phyloP scores from a whole-genome alignment of 2,329 filamentous ascomycete genomes.

The Alternaria panax region DNA sequence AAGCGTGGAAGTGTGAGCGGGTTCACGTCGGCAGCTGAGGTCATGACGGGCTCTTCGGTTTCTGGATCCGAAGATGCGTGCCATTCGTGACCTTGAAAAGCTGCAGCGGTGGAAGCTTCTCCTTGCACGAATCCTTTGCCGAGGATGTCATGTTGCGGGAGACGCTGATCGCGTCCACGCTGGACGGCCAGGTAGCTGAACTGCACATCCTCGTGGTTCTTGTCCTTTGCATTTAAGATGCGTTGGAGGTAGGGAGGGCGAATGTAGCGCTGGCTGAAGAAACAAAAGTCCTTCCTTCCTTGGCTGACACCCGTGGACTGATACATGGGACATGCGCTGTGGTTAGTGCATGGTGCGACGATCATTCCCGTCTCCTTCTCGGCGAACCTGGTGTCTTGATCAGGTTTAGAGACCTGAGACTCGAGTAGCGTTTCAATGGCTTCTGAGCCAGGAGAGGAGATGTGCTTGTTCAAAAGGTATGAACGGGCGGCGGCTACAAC shows the following conservation, averaged over 20 bases:
- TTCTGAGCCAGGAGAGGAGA: slow-evolving; percentile 67
- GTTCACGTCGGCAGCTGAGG: slow-evolving; percentile 43
- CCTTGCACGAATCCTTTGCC: slow-evolving; percentile 57
- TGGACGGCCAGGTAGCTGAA: slow-evolving; percentile 91
- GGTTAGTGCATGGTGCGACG: slow-evolving; percentile 79
- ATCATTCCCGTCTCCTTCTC: slow-evolving; percentile 69
- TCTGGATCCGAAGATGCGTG: slow-evolving; percentile 13
- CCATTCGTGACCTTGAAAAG: slow-evolving; percentile 74
- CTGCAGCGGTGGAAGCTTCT: slow-evolving; percentile 65
- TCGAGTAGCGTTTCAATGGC: slow-evolving; percentile 48
- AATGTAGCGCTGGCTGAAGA: slow-evolving; percentile 87
- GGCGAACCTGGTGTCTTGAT: slow-evolving; percentile 42
- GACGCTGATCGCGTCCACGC: slow-evolving; percentile 71
- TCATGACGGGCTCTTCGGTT: slow-evolving; percentile 38
- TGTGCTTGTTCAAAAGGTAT: slow-evolving; percentile 77
- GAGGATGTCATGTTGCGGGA: slow-evolving; percentile 40
- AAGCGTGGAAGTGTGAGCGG: slow-evolving; percentile 77
- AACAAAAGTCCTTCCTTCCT: slow-evolving; percentile 88
- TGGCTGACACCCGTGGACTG: slow-evolving; percentile 69
- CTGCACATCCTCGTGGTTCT: slow-evolving; percentile 88
- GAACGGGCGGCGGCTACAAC: slow-evolving; percentile 85
- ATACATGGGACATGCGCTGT: slow-evolving; percentile 90
- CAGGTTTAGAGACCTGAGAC: slow-evolving; percentile 53
- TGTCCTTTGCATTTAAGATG: slow-evolving; percentile 71
- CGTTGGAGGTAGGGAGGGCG: slow-evolving; percentile 82